Base-by-base conservation (phyloP, 148 eudicot genomes). In the Agrostemma githago region DNA sequence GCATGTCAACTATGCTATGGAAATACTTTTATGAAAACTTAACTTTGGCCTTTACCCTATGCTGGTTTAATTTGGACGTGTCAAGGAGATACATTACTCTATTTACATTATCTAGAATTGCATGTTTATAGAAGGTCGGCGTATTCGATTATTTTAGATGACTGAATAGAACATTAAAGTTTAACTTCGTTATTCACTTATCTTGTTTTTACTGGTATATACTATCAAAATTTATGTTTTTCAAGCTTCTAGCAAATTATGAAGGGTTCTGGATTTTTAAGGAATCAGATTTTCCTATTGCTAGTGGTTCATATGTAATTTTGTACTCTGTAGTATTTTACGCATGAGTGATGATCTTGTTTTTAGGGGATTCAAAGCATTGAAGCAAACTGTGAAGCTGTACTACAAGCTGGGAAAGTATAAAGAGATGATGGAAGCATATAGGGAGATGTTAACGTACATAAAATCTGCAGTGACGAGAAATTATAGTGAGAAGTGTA, bases 401-500 rank as follows among this genome's bases (percentile, higher is more conserved):
- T 91, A 92, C 80, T 95, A 95, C 76, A 86, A 85, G 79, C 76
- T 95, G 72, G 99, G 94, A 77, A 92, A 75, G 86, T 92, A 89
- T 83, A 89, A 86, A 71, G 96, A 95, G 79, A 92, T 95, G 99
- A 92, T 92, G 97, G 94, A 92, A 70, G 89, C 97, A 39, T 95
- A 95, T 76, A 84, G 94, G 86, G 99, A 84, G 77, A 92, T 95
- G 99, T 85, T 95, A 76, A 89, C 99, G 2, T 95, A 92, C 80
- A 95, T 92, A 70, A 95, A 88, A 81, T 92, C 99, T 74, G 97
- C 97, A 38, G 99, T 95, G 72, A 92, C 97, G 43, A 85, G 99
- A 78, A 95, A 95, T 73, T 92, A 92, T 70, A 95, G 99, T 84
- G 99, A 95, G 74, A 95, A 95, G 79, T 95, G 97, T 82, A 90